Percentiles rank a stretch among this genome's conserved stretches.
phyloP scores from a whole-genome alignment of 2,329 filamentous ascomycete genomes.

The Clonostachys sp. region DNA sequence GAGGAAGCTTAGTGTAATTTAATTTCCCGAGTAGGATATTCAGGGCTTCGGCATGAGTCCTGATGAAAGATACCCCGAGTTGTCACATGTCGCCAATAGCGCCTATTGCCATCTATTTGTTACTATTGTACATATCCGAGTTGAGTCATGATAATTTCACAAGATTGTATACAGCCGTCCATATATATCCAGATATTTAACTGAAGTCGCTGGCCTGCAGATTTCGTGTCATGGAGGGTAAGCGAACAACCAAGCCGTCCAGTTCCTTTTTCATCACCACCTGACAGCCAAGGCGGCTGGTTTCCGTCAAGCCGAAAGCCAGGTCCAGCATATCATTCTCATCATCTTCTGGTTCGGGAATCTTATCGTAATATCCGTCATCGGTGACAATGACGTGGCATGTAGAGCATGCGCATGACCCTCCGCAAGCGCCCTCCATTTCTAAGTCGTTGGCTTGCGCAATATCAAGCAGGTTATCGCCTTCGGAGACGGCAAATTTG shows the following conservation, averaged over 20 bases:
- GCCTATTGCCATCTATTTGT: background rate
- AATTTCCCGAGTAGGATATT: background rate
- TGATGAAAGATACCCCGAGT: background rate
- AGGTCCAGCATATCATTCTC: conserved; percentile 90
- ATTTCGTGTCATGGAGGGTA: conserved; percentile 94
- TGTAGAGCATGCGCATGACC: conserved; percentile 88
- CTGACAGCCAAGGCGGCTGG: conserved; percentile 79
- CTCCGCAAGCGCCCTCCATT: conserved; percentile 97
- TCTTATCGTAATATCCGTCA: conserved; percentile 70
- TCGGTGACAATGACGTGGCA: conserved; percentile 84
- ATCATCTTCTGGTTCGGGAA: conserved; percentile 73
- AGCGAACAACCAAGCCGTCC: conserved; percentile 77
- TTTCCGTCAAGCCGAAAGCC: conserved; percentile 86
- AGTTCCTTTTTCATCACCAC: conserved; percentile 87
- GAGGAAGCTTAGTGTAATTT: conserved; percentile 42
- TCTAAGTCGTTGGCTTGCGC: conserved; percentile 92
- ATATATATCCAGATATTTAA: background rate
- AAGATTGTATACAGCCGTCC: background rate
- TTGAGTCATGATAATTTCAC: background rate
- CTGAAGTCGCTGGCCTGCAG: conserved; percentile 89
- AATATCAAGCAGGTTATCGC: conserved; percentile 92
- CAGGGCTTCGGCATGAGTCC: background rate
- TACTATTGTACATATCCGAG: background rate
- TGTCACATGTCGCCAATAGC: background rate
- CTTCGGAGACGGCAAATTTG: conserved; percentile 75